phyloP scores from a whole-genome alignment of 2,329 filamentous ascomycete species.

The Alternaria brassicicola region DNA sequence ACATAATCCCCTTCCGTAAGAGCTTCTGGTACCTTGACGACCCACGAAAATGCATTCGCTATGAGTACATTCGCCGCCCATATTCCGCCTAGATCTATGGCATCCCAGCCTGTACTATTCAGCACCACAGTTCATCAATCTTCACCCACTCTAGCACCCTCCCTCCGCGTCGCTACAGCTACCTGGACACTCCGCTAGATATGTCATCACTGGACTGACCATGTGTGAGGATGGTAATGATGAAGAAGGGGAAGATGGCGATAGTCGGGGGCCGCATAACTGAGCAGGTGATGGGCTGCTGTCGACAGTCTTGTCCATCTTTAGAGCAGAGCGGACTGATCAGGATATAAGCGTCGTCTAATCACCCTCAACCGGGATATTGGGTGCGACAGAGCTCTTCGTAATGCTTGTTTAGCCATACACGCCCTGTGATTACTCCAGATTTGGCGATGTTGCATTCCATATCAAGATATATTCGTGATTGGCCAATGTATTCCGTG shows the following conservation, averaged over 20 bases:
- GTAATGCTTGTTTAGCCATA: neutral
- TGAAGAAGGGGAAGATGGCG: too few species aligned
- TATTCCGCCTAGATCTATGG: conserved; percentile 24
- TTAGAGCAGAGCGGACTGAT: neutral
- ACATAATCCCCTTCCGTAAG: conserved; percentile 57
- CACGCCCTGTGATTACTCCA: conserved; percentile 17
- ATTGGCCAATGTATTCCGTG: conserved; percentile 12
- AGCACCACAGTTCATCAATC: conserved; percentile 38
- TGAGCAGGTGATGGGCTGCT: neutral
- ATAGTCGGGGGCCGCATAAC: neutral
- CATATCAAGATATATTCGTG: conserved; percentile 11
- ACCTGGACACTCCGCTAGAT: conserved; percentile 37
- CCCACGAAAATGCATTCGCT: conserved; percentile 54
- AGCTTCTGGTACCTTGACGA: conserved; percentile 51
- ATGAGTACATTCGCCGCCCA: conserved; percentile 45
- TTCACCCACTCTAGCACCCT: conserved; percentile 39
- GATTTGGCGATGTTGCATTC: conserved; percentile 15
- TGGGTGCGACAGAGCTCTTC: neutral
- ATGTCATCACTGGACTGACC: conserved; percentile 43
- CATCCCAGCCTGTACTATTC: conserved; percentile 28
- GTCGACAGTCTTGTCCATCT: too few species aligned
- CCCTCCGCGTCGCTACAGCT: conserved; percentile 30
- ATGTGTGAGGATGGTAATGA: too few species aligned
- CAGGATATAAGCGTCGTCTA: neutral
- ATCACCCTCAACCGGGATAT: neutral